phyloP scores from a whole-genome alignment of 2,329 filamentous ascomycete species.

The Calonectria honghensis region DNA sequence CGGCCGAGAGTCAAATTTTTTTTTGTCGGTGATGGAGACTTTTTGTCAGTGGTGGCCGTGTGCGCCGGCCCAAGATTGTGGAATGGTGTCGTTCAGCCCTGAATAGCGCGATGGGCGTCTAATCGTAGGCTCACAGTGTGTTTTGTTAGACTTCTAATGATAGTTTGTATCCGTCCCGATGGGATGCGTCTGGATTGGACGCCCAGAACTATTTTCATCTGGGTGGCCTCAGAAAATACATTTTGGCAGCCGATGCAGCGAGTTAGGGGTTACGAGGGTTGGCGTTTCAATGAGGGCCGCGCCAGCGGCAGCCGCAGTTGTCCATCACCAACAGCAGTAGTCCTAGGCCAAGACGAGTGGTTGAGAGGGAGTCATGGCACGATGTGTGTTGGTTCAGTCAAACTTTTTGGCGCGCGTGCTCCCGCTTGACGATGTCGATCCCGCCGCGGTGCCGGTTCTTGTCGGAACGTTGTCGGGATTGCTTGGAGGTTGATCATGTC shows the following conservation, averaged over 20 bases:
- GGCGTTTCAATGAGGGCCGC: conserved; percentile 52
- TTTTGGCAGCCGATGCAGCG: conserved; percentile 13
- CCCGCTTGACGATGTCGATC: conserved; percentile 19
- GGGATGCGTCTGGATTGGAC: conserved; percentile 13
- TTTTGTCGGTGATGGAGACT: conserved; percentile 8
- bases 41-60: conserved; percentile 19
- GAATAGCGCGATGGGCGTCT: conserved; percentile 19
- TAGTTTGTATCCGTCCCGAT: conserved; percentile 8
- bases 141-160: neutral
- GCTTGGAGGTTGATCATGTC: neutral
- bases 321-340: conserved; percentile 31
- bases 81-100: conserved; percentile 22
- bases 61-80: neutral
- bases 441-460: neutral
- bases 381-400: conserved; percentile 19
- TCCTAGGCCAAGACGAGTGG: conserved; percentile 13
- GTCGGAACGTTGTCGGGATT: neutral
- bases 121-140: conserved; percentile 13
- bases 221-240: conserved; percentile 39
- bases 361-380: conserved; percentile 44
- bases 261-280: neutral
- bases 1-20: conserved; percentile 30
- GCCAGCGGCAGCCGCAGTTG: conserved; percentile 40
- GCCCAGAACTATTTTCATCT: neutral
- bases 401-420: conserved; percentile 21